These are phyloP conservation scores for Hyaloperonospora arabidopsidis DNA, from an alignment of 352 stramenopile genomes.

Conservation along the genomic window DNA sequence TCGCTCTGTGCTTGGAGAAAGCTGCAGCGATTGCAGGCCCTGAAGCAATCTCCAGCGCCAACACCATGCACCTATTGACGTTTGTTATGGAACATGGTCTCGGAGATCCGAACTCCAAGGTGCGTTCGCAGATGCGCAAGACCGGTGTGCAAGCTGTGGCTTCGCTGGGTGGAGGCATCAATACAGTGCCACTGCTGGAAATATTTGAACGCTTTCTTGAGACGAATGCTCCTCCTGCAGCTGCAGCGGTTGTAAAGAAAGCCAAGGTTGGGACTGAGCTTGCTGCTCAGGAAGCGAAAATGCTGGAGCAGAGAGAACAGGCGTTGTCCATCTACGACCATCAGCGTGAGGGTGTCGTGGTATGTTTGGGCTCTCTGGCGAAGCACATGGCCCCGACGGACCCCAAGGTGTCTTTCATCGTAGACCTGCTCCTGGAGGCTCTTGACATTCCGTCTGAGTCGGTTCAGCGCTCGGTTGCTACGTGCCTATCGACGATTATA, in stretches of 20 bases:
- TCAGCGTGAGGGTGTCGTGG: conserved; percentile 85
- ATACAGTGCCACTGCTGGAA: conserved; percentile 58
- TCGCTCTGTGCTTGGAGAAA: conserved; percentile 74
- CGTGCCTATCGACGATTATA: conserved; percentile 87
- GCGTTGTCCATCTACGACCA: conserved; percentile 70
- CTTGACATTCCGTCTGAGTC: conserved; percentile 89
- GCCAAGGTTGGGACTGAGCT: conserved; percentile 24
- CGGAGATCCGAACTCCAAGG: conserved; percentile 55
- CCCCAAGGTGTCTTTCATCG: conserved; percentile 83
- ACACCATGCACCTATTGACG: conserved; percentile 58
- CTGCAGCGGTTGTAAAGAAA: conserved; percentile 23
- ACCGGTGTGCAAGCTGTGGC: conserved; percentile 75
- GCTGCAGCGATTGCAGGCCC: conserved; percentile 27
- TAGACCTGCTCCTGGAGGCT: conserved; percentile 81
- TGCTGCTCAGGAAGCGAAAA: conserved; percentile 26
- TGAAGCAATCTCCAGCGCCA: conserved; percentile 39
- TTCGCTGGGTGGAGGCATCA: conserved; percentile 49
- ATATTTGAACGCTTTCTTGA: conserved; percentile 75
- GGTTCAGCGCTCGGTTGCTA: conserved; percentile 88
- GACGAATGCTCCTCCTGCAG: conserved; percentile 30
- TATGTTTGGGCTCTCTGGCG: conserved; percentile 84
- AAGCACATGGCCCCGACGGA: conserved; percentile 87
- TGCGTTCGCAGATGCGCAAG: conserved; percentile 81
- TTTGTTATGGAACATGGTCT: conserved; percentile 81
- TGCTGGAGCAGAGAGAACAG: conserved; percentile 27